Conservation (phyloP, 2,329 filamentous ascomycete species). For the Trichoderma semiorbis region DNA sequence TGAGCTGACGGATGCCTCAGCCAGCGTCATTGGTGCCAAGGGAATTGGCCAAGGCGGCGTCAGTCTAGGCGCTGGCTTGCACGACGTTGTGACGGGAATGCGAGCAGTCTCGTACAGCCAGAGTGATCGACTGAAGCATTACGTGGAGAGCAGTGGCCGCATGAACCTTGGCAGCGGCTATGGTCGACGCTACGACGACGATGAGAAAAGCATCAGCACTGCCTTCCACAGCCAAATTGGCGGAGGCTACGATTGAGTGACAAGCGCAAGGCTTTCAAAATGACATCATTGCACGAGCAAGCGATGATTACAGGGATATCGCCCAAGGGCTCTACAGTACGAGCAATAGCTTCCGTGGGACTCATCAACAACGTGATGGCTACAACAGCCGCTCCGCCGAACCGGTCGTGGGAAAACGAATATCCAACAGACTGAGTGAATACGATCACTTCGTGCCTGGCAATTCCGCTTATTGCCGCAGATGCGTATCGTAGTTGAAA, state of each 20-base stretch:
- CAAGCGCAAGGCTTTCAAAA: conserved; percentile 13
- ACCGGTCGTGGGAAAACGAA: background rate
- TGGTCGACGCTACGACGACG: conserved; percentile 76
- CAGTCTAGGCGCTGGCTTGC: conserved; percentile 77
- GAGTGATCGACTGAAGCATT: conserved; percentile 83
- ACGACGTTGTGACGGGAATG: conserved; percentile 65
- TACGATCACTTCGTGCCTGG: background rate
- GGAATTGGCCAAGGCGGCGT: conserved; percentile 81
- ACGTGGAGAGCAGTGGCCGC: conserved; percentile 81
- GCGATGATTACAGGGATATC: conserved; percentile 28
- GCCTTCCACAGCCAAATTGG: conserved; percentile 95
- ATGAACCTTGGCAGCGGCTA: conserved; percentile 64
- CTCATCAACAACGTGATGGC: conserved; percentile 4
- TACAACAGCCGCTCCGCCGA: conserved; percentile 8
- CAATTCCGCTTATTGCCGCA: conserved; percentile 8
- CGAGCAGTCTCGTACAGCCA: conserved; percentile 57
- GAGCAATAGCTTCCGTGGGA: conserved; percentile 7
- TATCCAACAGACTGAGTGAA: background rate
- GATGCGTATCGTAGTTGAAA: background rate
- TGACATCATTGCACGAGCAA: conserved; percentile 24
- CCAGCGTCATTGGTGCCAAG: conserved; percentile 72
- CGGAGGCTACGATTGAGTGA: conserved; percentile 51
- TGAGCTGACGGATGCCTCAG: conserved; percentile 80
- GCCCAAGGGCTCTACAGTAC: conserved; percentile 2
- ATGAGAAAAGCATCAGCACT: conserved; percentile 92